A percentile compares a stretch with the other conserved stretches of the same genome.
Evolutionary conservation across 495 filamentous ascomycete genomes (phyloP).

Genomic region (Aspergillus sclerotiicarbonarius): DNA sequence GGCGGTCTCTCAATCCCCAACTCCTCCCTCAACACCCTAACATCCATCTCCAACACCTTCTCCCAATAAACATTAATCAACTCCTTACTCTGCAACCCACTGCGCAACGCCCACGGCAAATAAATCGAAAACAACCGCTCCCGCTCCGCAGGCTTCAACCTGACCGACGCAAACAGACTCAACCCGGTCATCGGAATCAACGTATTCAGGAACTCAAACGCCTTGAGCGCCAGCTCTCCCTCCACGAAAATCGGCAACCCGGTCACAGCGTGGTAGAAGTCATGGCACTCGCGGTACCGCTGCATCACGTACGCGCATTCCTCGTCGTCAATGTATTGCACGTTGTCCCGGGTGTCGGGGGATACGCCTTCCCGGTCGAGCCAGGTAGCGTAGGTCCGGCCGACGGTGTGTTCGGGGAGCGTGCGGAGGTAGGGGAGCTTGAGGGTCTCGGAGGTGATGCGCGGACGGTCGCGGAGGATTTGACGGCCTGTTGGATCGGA

Average conservation of each 20-base stretch:
- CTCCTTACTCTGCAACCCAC: slow-evolving; percentile 73
- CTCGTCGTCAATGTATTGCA: slow-evolving; percentile 88
- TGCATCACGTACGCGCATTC: slow-evolving; percentile 99
- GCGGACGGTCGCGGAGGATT: slow-evolving; percentile 85
- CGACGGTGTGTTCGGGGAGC: slow-evolving; percentile 72
- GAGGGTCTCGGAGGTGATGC: slow-evolving; percentile 79
- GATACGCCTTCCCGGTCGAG: slow-evolving; percentile 88
- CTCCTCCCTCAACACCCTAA: slow-evolving; percentile 67
- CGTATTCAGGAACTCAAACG: slow-evolving; percentile 94
- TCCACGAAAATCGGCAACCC: slow-evolving; percentile 89
- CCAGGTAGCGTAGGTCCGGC: slow-evolving; percentile 83
- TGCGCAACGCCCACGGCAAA: slow-evolving; percentile 85
- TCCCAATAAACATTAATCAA: slow-evolving; percentile 99
- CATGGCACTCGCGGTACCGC: slow-evolving; percentile 94
- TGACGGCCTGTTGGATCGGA: slow-evolving; percentile 77
- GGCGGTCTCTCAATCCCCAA: slow-evolving; percentile 85
- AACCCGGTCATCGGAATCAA: slow-evolving; percentile 93
- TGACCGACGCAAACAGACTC: slow-evolving; percentile 64
- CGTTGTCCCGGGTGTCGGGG: slow-evolving; percentile 78
- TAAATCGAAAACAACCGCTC: slow-evolving; percentile 70
- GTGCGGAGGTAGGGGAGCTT: slow-evolving; percentile 65
- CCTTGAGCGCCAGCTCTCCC: slow-evolving; percentile 92
- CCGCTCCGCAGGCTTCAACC: slow-evolving; percentile 75
- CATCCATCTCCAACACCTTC: slow-evolving; percentile 84
- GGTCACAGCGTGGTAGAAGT: slow-evolving; percentile 96